Conservation (phyloP, 2,329 filamentous ascomycete genomes). For the Seiridium cupressi region DNA sequence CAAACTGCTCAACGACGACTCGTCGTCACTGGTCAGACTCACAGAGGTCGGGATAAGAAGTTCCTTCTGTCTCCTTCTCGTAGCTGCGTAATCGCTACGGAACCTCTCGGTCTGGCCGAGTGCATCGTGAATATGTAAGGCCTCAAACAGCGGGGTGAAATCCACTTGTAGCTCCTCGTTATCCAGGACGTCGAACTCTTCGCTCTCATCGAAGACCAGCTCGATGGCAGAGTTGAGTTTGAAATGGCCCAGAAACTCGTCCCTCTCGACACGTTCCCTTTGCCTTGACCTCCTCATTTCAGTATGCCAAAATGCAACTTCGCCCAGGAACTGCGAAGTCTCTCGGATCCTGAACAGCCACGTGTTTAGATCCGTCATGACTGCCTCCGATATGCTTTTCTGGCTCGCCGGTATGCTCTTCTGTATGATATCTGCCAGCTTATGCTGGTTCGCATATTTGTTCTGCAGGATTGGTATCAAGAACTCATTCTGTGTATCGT, state of each 20-base stretch:
- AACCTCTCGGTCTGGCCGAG: conserved; percentile 92
- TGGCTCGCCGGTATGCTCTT: conserved; percentile 92
- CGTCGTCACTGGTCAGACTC: conserved; percentile 77
- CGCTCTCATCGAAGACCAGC: conserved; percentile 88
- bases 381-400: conserved; percentile 89
- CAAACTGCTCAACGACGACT: conserved; percentile 81
- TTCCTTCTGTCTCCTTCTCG: conserved; percentile 87
- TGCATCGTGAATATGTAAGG: conserved; percentile 93
- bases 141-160: conserved; percentile 92
- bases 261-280: conserved; percentile 75
- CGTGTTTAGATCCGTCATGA: conserved; percentile 95
- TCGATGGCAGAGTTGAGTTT: conserved; percentile 95
- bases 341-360: conserved; percentile 96
- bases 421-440: conserved; percentile 92
- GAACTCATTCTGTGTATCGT: conserved; percentile 95
- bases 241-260: conserved; percentile 75
- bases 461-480: conserved; percentile 69
- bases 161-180: conserved; percentile 88
- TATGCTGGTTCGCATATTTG: conserved; percentile 91
- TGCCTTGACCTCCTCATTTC: conserved; percentile 81
- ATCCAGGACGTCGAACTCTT: conserved; percentile 92
- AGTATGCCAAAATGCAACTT: conserved; percentile 96
- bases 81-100: conserved; percentile 85
- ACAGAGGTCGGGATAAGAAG: conserved; percentile 76
- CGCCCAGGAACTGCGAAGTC: conserved; percentile 91